phyloP scores from a whole-genome alignment of 2,329 filamentous ascomycete species.

The Mycogone perniciosa region DNA sequence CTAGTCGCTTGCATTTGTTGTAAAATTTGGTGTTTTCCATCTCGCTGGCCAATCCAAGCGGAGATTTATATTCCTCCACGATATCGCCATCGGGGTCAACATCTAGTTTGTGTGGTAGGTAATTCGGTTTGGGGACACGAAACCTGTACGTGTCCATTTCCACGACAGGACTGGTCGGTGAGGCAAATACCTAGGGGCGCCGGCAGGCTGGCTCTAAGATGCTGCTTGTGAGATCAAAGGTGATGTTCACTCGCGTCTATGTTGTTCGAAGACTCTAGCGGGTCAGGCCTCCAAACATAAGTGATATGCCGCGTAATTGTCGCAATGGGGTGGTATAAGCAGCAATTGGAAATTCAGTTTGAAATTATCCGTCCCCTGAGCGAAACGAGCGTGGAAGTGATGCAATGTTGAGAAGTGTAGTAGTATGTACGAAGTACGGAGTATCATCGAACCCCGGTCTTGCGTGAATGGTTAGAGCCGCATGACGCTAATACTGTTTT shows the following conservation, averaged over 20 bases:
- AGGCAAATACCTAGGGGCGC: not conserved
- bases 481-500: too few species aligned
- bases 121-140: constrained; percentile 53
- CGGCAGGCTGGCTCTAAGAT: not conserved
- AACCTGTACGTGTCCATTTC: constrained; percentile 45
- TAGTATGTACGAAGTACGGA: too few species aligned
- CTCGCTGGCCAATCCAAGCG: constrained; percentile 45
- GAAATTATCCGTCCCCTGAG: too few species aligned
- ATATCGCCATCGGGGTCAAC: constrained; percentile 45
- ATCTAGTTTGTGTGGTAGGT: constrained; percentile 49
- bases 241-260: not conserved
- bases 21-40: constrained; percentile 51
- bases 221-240: not conserved
- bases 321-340: too few species aligned
- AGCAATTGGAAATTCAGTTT: too few species aligned
- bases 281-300: too few species aligned
- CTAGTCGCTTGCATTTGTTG: constrained; percentile 51
- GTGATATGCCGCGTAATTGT: too few species aligned
- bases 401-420: too few species aligned
- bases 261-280: too few species aligned
- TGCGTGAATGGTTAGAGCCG: too few species aligned
- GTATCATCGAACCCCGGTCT: too few species aligned
- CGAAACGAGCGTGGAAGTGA: too few species aligned
- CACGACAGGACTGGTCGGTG: constrained; percentile 16
- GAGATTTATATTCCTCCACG: constrained; percentile 46